phyloP scores from a whole-genome alignment of 2,329 filamentous ascomycete species.

The Trichoderma simmonsii region DNA sequence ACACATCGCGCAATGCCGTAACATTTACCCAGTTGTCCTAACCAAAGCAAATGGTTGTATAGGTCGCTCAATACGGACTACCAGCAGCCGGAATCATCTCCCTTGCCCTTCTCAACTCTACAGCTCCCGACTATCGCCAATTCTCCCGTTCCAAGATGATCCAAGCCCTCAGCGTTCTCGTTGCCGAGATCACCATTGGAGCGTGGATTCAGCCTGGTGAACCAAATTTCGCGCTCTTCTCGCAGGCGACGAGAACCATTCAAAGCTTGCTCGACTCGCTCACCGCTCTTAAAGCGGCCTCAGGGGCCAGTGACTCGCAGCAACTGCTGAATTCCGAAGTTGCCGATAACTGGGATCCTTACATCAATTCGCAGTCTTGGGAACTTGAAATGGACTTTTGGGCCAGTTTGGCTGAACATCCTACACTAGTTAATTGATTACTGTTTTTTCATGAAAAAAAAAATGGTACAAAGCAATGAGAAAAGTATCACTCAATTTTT shows the following conservation, averaged over 20 bases:
- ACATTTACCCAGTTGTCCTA: background rate
- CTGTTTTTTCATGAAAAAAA: background rate
- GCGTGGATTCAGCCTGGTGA: constrained; percentile 13
- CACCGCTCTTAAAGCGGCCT: background rate
- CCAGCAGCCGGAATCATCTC: constrained; percentile 11
- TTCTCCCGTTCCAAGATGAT: constrained; percentile 16
- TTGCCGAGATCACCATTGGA: constrained; percentile 10
- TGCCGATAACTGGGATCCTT: constrained; percentile 4
- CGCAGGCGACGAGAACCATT: constrained; percentile 11
- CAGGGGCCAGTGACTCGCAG: background rate
- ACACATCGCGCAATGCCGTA: background rate
- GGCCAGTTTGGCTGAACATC: constrained; percentile 10
- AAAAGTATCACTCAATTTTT: background rate
- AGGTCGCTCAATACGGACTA: constrained; percentile 9
- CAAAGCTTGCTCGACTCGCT: constrained; percentile 14
- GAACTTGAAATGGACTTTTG: constrained; percentile 16
- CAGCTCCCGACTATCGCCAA: background rate
- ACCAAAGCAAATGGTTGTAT: background rate
- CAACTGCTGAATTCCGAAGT: background rate
- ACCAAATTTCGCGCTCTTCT: constrained; percentile 11
- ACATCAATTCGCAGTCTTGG: constrained; percentile 14
- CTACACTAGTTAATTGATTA: constrained; percentile 1
- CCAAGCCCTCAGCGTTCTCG: constrained; percentile 9
- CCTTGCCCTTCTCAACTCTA: constrained; percentile 2
- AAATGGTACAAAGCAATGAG: background rate